phyloP scores from a whole-genome alignment of 345 rosid species.

The Eutrema yunnanense region DNA sequence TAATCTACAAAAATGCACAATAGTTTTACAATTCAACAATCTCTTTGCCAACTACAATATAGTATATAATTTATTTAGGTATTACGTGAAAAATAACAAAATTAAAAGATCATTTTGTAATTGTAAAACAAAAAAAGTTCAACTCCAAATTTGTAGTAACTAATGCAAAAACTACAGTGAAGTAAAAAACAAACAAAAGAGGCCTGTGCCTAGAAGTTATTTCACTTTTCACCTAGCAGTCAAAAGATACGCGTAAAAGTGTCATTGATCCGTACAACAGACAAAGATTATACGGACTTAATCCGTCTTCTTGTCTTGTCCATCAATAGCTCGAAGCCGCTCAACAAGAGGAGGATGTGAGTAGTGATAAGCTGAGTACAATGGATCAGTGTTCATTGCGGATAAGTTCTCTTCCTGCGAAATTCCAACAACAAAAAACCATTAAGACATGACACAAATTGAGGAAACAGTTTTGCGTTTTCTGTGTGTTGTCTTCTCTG shows the following conservation, averaged over 20 bases:
- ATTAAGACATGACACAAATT: neutral
- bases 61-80: too few species aligned
- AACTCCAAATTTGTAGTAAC: neutral
- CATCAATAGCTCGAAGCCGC: conserved; percentile 77
- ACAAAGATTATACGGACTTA: conserved; percentile 25
- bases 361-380: conserved; percentile 97
- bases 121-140: too few species aligned
- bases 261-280: neutral
- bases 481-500: conserved; percentile 1
- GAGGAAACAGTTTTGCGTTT: neutral
- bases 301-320: conserved; percentile 63
- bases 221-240: neutral
- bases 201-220: conserved; percentile 5
- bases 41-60: too few species aligned
- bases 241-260: neutral
- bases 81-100: too few species aligned
- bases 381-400: conserved; percentile 95
- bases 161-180: neutral
- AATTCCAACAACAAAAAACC: neutral
- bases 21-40: neutral
- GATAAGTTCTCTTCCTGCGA: conserved; percentile 94
- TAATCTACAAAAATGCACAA: neutral
- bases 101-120: too few species aligned
- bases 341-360: conserved; percentile 97
- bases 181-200: conserved; percentile 5